These are phyloP conservation scores for Linnemannia hyalina DNA, from an alignment of 192 early-diverging fungal genomes.

Conservation along the genomic window DNA sequence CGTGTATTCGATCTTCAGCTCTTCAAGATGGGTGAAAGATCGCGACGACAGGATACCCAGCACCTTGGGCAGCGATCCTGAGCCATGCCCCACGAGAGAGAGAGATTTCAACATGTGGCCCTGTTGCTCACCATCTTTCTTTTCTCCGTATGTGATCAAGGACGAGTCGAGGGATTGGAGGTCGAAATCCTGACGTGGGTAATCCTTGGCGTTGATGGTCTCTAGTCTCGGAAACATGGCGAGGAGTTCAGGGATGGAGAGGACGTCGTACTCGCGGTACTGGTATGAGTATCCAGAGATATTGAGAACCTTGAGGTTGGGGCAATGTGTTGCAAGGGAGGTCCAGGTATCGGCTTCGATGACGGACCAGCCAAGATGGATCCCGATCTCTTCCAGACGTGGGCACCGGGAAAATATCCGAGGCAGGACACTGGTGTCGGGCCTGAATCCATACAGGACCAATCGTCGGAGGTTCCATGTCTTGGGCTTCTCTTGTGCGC, in stretches of 20 bases:
- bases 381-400: neutral
- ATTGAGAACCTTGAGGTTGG: neutral
- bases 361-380: neutral
- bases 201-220: neutral
- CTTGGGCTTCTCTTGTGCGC: neutral
- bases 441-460: neutral
- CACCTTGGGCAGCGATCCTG: neutral
- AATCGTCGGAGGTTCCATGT: neutral
- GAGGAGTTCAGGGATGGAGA: neutral
- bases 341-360: neutral
- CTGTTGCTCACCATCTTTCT: neutral
- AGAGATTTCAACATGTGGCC: neutral
- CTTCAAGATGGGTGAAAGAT: neutral
- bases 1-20: neutral
- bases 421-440: neutral
- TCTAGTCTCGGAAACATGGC: neutral
- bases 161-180: neutral
- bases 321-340: neutral
- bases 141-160: neutral
- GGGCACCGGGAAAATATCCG: neutral
- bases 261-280: neutral
- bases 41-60: neutral
- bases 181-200: neutral
- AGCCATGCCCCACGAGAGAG: neutral
- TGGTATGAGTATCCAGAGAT: neutral